Conservation (phyloP, 2,329 filamentous ascomycete genomes). For the Epichloe coenophiala region DNA sequence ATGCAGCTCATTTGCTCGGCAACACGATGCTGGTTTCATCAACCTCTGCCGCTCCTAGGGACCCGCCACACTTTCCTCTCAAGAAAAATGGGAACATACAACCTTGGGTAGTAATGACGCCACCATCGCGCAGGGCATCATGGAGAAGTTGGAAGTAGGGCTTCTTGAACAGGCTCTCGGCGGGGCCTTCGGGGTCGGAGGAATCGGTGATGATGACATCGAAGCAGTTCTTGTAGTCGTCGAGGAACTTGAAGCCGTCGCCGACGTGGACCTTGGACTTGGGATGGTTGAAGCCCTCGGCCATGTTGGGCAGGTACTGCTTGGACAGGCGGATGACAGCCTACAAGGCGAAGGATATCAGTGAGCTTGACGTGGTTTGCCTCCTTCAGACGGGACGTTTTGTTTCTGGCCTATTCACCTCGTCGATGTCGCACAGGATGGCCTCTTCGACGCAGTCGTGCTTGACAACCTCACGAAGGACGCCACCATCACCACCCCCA, state of each 20-base stretch:
- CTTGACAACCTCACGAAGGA: conserved; percentile 97
- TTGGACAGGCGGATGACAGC: conserved; percentile 97
- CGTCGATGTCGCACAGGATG: conserved; percentile 94
- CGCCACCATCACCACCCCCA: conserved; percentile 91
- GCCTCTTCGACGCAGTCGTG: conserved; percentile 95
- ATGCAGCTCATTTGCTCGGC: background rate
- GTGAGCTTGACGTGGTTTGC: background rate
- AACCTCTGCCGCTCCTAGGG: conserved; percentile 19
- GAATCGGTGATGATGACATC: conserved; percentile 99
- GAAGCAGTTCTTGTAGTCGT: conserved; percentile 92
- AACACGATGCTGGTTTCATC: background rate
- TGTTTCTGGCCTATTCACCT: conserved; percentile 34
- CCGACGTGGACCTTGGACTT: conserved; percentile 87
- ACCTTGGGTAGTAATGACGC: conserved; percentile 99
- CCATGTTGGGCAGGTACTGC: conserved; percentile 92
- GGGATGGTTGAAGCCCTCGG: conserved; percentile 83
- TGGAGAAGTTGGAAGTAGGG: conserved; percentile 92
- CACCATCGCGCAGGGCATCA: conserved; percentile 81
- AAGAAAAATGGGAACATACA: conserved; percentile 71
- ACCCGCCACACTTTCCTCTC: conserved; percentile 23
- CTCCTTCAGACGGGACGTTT: background rate
- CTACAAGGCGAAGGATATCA: conserved; percentile 23
- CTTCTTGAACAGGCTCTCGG: conserved; percentile 95
- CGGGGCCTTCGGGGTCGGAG: conserved; percentile 91
- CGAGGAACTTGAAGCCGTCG: conserved; percentile 97